Conservation (phyloP, 352 stramenopile genomes). For the Pilasporangium apinafurcum region DNA sequence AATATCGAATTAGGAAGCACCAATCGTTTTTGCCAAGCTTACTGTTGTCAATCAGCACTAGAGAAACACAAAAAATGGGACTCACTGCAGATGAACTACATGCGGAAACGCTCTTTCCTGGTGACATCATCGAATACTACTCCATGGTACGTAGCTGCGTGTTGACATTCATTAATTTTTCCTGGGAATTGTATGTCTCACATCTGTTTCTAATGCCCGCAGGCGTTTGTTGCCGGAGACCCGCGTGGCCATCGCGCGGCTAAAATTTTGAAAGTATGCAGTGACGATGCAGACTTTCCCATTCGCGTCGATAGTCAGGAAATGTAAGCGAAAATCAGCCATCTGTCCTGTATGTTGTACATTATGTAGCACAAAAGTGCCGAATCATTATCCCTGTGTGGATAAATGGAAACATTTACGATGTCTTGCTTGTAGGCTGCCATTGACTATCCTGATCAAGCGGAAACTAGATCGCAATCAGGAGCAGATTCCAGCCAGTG, state of each 20-base stretch:
- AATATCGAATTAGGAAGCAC: too few species aligned
- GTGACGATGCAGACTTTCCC: slow-evolving; percentile 41
- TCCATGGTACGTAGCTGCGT: slow-evolving; percentile 35
- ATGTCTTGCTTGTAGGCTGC: slow-evolving; percentile 47
- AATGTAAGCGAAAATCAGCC: slow-evolving; percentile 47
- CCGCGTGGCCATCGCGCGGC: slow-evolving; percentile 49
- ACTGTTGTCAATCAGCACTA: too few species aligned
- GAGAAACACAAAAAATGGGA: slow-evolving; percentile 16
- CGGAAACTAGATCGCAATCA: slow-evolving; percentile 50
- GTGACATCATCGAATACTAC: slow-evolving; percentile 77
- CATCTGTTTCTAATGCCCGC: background rate
- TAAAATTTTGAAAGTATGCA: slow-evolving; percentile 48
- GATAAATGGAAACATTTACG: too few species aligned
- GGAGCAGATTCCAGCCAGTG: slow-evolving; percentile 28
- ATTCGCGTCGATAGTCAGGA: slow-evolving; percentile 64
- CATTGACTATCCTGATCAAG: slow-evolving; percentile 64
- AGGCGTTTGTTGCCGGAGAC: slow-evolving; percentile 71
- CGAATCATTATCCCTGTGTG: slow-evolving; percentile 2
- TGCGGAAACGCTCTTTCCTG: slow-evolving; percentile 52
- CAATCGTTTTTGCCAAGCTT: too few species aligned
- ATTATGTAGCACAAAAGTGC: background rate
- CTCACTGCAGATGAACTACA: slow-evolving; percentile 52
- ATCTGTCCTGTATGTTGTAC: background rate
- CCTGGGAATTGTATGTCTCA: background rate
- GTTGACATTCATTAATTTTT: background rate